Conservation (phyloP, 2,329 filamentous ascomycete species). For the Aspergillus flavus region DNA sequence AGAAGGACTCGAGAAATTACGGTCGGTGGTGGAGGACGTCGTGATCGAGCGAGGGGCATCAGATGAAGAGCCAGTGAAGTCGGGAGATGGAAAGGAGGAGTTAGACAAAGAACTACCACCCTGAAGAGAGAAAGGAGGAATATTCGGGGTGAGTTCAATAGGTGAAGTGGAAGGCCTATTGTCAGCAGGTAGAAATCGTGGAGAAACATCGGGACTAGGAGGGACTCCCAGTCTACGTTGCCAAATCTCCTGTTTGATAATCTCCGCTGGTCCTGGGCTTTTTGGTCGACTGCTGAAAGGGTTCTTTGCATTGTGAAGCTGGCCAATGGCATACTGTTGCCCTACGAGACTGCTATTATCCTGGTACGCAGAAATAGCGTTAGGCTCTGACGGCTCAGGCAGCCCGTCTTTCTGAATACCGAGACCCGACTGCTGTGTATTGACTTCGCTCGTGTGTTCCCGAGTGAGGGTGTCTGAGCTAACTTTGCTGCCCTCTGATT, state of each 20-base stretch:
- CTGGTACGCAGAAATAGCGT: not conserved
- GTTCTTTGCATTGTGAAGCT: conserved; percentile 23
- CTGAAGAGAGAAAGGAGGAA: conserved; percentile 45
- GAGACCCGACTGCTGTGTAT: conserved; percentile 26
- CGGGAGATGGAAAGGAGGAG: conserved; percentile 50
- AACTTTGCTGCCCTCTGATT: conserved; percentile 28
- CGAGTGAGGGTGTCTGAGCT: conserved; percentile 32
- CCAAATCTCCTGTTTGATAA: conserved; percentile 34
- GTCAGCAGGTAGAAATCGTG: conserved; percentile 38
- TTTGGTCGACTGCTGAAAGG: conserved; percentile 26
- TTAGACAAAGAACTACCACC: conserved; percentile 40
- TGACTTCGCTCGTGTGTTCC: conserved; percentile 16
- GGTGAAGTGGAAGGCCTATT: conserved; percentile 48
- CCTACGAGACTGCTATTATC: conserved; percentile 7
- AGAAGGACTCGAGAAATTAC: conserved; percentile 38
- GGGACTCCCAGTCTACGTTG: conserved; percentile 24
- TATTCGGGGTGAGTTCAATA: conserved; percentile 40
- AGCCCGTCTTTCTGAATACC: conserved; percentile 21
- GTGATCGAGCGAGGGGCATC: conserved; percentile 47
- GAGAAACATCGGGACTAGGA: conserved; percentile 40
- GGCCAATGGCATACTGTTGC: conserved; percentile 12
- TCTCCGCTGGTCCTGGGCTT: conserved; percentile 28
- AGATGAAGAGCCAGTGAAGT: conserved; percentile 43
- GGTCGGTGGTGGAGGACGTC: conserved; percentile 46
- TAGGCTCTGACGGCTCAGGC: conserved; percentile 7